Conservation (phyloP, 225 moss, liverwort and hornwort species). For the Straminergon stramineum region DNA sequence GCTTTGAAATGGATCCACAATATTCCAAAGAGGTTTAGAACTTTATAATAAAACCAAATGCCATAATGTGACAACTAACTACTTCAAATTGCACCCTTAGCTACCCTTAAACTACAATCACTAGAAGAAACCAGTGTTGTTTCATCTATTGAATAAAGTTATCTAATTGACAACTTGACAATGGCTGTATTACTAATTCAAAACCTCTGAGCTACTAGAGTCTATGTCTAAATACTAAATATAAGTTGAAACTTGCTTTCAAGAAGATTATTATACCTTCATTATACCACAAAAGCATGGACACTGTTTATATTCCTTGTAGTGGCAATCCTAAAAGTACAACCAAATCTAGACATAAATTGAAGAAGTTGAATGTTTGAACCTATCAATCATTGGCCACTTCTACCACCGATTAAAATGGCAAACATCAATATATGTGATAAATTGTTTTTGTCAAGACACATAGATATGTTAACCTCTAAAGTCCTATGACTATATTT, state of each 20-base stretch:
- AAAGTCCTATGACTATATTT: too few species aligned
- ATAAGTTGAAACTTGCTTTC: background rate
- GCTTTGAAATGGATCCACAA: fast-evolving
- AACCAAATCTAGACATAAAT: background rate
- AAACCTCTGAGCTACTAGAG: fast-evolving
- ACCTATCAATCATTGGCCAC: background rate
- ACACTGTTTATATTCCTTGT: fast-evolving
- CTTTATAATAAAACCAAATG: background rate
- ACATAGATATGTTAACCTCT: too few species aligned
- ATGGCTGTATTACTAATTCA: background rate
- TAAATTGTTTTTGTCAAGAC: background rate
- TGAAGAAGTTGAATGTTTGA: background rate
- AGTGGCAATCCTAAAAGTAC: background rate
- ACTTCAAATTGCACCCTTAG: background rate
- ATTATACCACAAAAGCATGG: fast-evolving
- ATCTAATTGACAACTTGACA: background rate
- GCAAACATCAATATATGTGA: background rate
- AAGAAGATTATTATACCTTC: background rate
- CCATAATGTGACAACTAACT: background rate
- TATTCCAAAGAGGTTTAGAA: background rate
- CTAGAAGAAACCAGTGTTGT: too few species aligned
- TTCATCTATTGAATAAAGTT: too few species aligned
- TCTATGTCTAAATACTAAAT: background rate
- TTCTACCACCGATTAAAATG: background rate
- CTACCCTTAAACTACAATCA: background rate